phyloP scores from a whole-genome alignment of 305 asterid species.

The Fraxinus floribunda region DNA sequence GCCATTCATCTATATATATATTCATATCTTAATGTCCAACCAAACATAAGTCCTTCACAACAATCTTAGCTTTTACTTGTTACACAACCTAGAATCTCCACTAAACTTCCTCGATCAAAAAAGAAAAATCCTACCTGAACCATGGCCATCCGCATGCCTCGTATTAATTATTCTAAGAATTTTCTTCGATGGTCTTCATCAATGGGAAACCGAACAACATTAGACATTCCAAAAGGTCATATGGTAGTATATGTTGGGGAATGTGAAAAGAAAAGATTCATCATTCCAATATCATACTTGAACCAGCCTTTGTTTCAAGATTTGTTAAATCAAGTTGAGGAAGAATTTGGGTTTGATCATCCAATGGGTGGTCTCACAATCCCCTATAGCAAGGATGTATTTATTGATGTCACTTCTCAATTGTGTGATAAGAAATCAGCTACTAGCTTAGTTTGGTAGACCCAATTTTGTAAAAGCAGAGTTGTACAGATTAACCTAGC shows the following conservation, averaged over 20 bases:
- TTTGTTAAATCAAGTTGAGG: slow-evolving; percentile 34
- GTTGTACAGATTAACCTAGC: background rate
- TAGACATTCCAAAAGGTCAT: slow-evolving; percentile 35
- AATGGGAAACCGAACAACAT: slow-evolving; percentile 11
- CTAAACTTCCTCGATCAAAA: background rate
- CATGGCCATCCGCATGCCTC: slow-evolving; percentile 25
- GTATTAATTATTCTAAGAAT: background rate
- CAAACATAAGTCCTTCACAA: background rate
- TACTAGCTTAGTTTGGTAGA: background rate
- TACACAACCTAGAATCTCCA: background rate
- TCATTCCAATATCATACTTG: slow-evolving; percentile 42
- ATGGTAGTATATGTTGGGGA: slow-evolving; percentile 52
- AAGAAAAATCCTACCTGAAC: background rate
- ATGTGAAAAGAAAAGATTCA: slow-evolving; percentile 33
- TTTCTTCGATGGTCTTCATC: slow-evolving; percentile 24
- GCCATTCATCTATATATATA: slow-evolving; percentile 28
- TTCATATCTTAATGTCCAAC: background rate
- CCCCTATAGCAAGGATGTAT: slow-evolving; percentile 46
- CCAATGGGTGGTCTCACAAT: slow-evolving; percentile 52
- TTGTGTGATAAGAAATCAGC: slow-evolving; percentile 2
- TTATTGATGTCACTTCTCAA: slow-evolving; percentile 28
- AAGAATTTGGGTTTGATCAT: slow-evolving; percentile 50
- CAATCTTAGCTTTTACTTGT: background rate
- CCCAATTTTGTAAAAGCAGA: slow-evolving; percentile 9
- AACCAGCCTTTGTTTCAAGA: slow-evolving; percentile 43